Evolutionary conservation across 768 basidiomycete species (phyloP).

Genomic region (Psilocybe azurescens): DNA sequence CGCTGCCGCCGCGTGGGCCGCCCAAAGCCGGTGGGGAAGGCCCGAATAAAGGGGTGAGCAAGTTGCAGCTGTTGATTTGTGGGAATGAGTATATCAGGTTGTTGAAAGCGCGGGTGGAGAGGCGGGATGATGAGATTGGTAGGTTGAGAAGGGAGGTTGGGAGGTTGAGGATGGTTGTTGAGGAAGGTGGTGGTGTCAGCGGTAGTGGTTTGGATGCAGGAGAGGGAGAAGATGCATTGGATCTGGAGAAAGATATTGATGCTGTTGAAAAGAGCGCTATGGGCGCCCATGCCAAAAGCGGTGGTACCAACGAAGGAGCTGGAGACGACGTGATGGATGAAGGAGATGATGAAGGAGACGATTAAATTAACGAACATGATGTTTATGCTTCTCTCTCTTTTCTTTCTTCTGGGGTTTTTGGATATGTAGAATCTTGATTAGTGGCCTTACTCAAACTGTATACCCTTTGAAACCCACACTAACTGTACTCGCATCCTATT

Average conservation of each 20-base stretch:
- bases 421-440: background rate
- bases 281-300: background rate
- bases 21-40: conserved; percentile 86
- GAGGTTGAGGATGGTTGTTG: conserved; percentile 58
- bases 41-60: conserved; percentile 95
- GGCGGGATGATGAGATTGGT: conserved; percentile 80
- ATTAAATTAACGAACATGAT: conserved; percentile 1
- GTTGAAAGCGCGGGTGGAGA: conserved; percentile 77
- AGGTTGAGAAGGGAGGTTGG: conserved; percentile 69
- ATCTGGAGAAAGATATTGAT: conserved; percentile 67
- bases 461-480: background rate
- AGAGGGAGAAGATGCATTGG: conserved; percentile 51
- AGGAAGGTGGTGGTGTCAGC: conserved; percentile 61
- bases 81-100: conserved; percentile 87
- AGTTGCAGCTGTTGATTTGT: conserved; percentile 88
- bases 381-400: background rate
- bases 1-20: conserved; percentile 87
- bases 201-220: conserved; percentile 49
- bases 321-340: conserved; percentile 21
- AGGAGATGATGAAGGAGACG: conserved; percentile 19
- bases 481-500: background rate
- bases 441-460: background rate
- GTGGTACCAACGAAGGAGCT: background rate
- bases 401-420: background rate
- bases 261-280: conserved; percentile 42